A percentile compares a stretch with the other conserved stretches of the same genome.
phyloP scores from a whole-genome alignment of 2,329 filamentous ascomycete genomes.

The Dactylonectria macrodidyma region DNA sequence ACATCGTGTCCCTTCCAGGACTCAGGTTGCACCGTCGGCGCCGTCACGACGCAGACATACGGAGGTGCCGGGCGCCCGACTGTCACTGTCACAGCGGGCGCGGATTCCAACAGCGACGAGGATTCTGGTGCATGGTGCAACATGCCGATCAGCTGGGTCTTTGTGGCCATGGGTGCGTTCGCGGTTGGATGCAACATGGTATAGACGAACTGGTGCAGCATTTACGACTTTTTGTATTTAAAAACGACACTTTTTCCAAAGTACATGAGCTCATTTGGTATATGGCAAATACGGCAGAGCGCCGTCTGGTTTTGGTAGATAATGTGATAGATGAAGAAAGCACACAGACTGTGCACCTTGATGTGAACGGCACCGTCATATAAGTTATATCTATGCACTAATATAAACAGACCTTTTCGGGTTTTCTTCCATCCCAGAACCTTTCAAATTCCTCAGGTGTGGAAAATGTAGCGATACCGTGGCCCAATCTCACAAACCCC shows the following conservation, averaged over 20 bases:
- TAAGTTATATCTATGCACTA: too few relatives aligned
- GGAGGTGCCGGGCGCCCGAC: conserved; percentile 28
- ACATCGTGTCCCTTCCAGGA: conserved; percentile 46
- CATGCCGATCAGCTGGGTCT: conserved; percentile 36
- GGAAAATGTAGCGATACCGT: too few relatives aligned
- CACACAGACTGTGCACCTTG: too few relatives aligned
- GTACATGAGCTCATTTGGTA: background rate
- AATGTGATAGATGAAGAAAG: conserved; percentile 1
- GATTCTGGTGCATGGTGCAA: conserved; percentile 38
- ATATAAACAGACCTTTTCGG: too few relatives aligned
- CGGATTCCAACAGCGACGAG: conserved; percentile 29
- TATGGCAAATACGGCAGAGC: conserved; percentile 18
- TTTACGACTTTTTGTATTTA: conserved; percentile 10
- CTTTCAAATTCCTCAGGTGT: too few relatives aligned
- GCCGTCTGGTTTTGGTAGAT: conserved; percentile 9
- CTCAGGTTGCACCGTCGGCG: conserved; percentile 43
- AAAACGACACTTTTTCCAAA: conserved; percentile 6
- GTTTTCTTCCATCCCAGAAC: too few relatives aligned
- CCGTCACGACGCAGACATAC: conserved; percentile 46
- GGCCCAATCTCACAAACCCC: too few relatives aligned
- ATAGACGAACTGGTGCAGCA: conserved; percentile 24
- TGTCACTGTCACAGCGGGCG: conserved; percentile 42
- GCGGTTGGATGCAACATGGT: conserved; percentile 45
- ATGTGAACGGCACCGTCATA: too few relatives aligned
- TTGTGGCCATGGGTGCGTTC: conserved; percentile 41